Base-by-base conservation (phyloP, 2,329 filamentous ascomycete species). In the Trichoderma aggressivum region DNA sequence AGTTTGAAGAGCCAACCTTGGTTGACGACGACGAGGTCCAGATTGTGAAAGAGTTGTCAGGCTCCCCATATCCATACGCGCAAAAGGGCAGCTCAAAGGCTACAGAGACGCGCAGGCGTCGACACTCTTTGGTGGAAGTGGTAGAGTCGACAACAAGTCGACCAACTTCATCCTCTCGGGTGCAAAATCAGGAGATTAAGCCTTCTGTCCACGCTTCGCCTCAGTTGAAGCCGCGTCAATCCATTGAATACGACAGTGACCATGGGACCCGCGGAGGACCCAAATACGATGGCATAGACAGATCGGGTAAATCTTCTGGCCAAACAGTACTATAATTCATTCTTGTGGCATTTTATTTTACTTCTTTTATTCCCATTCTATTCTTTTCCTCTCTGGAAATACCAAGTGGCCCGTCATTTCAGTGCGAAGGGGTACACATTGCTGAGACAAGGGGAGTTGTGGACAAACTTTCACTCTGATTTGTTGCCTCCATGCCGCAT, bases 221-320 rank as follows among this genome's bases (percentile, higher is more conserved):
- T n/a, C 59, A 26, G 16, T 30, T 32, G 5, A 36, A n/a, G 5
- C 12, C 30, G 36, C 68, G n/a, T 21, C 73, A 47, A 11, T 76
- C 70, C 34, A 75, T 78, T 32, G 77, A 79, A 70, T 71, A 43
- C 5, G 74, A 75, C 24, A 67, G 55, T 12, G 39, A 64, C 6
- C 28, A 64, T 8, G 26, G 58, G 11, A 64, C 21, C 53, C 26
- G 34, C 18, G 28, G 26, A 21, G 74, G 74, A 14, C 72, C 77
- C 5, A 75, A 75, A 47, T 81, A 81, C 70, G 78, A 79, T 61
- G 79, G 80, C n/a, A 75, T 81, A 53, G 80, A 80, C 26, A 74
- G 75, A n/a, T 64, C 73, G 21, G 47, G 80, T 18, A 74, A 75
- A n/a, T 58, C 73, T 18, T 14, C 64, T 47, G 61, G 70, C n/a